Conservation (phyloP, 1,284 basidiomycete genomes). For the Tetrapyrgos nigripes region DNA sequence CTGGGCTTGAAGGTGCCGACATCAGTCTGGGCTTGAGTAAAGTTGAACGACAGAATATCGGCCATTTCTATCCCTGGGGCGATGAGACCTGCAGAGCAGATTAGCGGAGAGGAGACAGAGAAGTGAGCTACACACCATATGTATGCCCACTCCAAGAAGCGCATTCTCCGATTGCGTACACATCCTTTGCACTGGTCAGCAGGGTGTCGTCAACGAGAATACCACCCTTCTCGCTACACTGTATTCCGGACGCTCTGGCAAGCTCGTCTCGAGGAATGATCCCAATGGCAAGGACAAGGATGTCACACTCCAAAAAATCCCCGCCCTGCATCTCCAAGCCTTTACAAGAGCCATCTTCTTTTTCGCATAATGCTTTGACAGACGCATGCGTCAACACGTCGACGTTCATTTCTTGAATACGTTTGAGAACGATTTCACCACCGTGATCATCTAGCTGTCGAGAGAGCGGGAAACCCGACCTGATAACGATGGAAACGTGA, state of each 20-base stretch:
- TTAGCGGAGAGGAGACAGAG: not conserved
- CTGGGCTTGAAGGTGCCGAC: conserved; percentile 24
- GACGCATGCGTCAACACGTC: conserved; percentile 61
- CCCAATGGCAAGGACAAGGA: conserved; percentile 72
- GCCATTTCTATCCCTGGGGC: conserved; percentile 66
- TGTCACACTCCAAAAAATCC: conserved; percentile 46
- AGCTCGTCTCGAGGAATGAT: conserved; percentile 78
- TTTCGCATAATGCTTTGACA: conserved; percentile 46
- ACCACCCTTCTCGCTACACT: conserved; percentile 56
- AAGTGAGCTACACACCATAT: conserved; percentile 55
- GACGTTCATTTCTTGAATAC: conserved; percentile 73
- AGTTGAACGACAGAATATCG: conserved; percentile 77
- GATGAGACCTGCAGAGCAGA: conserved; percentile 16
- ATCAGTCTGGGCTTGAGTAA: conserved; percentile 63
- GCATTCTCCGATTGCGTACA: conserved; percentile 82
- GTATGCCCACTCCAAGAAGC: conserved; percentile 73
- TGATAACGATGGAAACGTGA: conserved; percentile 57
- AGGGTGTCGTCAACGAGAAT: conserved; percentile 66
- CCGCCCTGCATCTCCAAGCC: conserved; percentile 60
- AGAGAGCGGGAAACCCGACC: conserved; percentile 68
- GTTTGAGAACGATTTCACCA: conserved; percentile 71
- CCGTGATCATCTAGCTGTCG: conserved; percentile 77
- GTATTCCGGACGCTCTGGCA: conserved; percentile 57
- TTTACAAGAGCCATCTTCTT: conserved; percentile 39
- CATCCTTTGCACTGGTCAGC: conserved; percentile 59